Evolutionary conservation across 768 basidiomycete species (phyloP).

Genomic region (Leccinum arenicola): DNA sequence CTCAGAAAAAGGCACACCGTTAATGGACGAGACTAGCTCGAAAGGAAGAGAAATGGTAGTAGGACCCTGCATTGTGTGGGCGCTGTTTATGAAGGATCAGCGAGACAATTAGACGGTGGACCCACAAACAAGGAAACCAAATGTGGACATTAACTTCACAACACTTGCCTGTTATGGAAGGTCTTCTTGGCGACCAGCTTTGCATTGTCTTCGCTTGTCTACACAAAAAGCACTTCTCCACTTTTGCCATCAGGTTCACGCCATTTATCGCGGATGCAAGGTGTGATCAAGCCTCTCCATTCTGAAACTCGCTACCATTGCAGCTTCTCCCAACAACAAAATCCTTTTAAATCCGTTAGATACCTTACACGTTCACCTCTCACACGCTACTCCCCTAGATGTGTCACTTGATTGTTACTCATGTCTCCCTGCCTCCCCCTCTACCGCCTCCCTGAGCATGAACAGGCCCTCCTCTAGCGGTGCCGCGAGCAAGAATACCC

Average conservation of each 20-base stretch:
- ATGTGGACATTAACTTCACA: constrained; percentile 23
- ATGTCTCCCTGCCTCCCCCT: constrained; percentile 16
- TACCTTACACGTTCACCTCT: not conserved
- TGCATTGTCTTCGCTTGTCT: not conserved
- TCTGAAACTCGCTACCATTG: not conserved
- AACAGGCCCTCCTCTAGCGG: constrained; percentile 8
- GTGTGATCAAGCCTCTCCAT: no score
- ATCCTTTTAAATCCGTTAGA: not conserved
- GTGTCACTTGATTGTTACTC: not conserved
- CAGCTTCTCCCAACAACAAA: not conserved
- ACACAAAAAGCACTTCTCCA: not conserved
- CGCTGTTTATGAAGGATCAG: constrained; percentile 14
- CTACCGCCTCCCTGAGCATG: constrained; percentile 3
- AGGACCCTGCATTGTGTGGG: not conserved
- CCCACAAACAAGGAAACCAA: constrained; percentile 23
- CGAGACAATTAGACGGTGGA: constrained; percentile 20
- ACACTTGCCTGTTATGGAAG: constrained; percentile 21
- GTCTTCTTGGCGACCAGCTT: not conserved
- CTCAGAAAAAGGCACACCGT: constrained; percentile 1
- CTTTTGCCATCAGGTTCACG: no score
- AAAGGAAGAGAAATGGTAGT: not conserved
- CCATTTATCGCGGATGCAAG: not conserved
- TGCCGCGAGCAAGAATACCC: constrained; percentile 15
- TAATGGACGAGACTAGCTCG: not conserved
- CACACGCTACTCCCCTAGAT: not conserved